Conservation (phyloP, 2,329 filamentous ascomycete species). For the Piedraia hortae region DNA sequence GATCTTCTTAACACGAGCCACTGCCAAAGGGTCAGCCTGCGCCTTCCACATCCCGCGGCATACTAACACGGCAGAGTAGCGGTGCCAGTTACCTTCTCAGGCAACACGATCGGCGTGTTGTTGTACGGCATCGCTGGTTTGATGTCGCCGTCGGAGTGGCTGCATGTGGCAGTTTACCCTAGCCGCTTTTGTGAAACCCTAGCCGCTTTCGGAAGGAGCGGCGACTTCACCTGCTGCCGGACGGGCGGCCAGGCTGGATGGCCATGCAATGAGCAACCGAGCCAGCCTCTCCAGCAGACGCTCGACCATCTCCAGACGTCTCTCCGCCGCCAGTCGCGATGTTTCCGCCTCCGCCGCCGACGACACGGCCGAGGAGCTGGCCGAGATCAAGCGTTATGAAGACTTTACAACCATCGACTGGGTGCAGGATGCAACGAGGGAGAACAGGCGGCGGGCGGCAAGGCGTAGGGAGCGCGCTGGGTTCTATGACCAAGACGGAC, state of each 20-base stretch:
- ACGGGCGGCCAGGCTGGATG: too few species aligned
- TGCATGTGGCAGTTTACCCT: neutral
- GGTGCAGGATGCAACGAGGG: constrained; percentile 89
- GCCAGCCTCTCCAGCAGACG: constrained; percentile 10
- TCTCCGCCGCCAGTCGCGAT: constrained; percentile 34
- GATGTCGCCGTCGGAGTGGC: neutral
- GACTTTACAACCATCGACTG: constrained; percentile 98
- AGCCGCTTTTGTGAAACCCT: neutral
- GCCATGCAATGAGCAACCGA: constrained; percentile 17
- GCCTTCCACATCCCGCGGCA: constrained; percentile 1
- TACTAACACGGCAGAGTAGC: constrained; percentile 58
- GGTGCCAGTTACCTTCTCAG: constrained; percentile 60
- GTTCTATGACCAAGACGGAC: constrained; percentile 39
- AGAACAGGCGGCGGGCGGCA: constrained; percentile 56
- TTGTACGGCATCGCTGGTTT: constrained; percentile 52
- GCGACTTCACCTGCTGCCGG: too few species aligned
- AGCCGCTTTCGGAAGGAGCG: constrained; percentile 1
- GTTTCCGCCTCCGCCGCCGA: constrained; percentile 27
- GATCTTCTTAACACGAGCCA: constrained; percentile 88
- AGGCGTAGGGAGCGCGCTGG: constrained; percentile 44
- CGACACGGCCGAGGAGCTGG: constrained; percentile 74
- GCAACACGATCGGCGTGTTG: constrained; percentile 51
- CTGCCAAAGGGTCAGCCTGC: constrained; percentile 21
- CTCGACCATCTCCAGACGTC: constrained; percentile 30
- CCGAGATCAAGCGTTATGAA: constrained; percentile 89